Percentiles rank a stretch among this genome's conserved stretches.
phyloP scores from a whole-genome alignment of 1,284 basidiomycete species.

The Cryptococcus sp. region DNA sequence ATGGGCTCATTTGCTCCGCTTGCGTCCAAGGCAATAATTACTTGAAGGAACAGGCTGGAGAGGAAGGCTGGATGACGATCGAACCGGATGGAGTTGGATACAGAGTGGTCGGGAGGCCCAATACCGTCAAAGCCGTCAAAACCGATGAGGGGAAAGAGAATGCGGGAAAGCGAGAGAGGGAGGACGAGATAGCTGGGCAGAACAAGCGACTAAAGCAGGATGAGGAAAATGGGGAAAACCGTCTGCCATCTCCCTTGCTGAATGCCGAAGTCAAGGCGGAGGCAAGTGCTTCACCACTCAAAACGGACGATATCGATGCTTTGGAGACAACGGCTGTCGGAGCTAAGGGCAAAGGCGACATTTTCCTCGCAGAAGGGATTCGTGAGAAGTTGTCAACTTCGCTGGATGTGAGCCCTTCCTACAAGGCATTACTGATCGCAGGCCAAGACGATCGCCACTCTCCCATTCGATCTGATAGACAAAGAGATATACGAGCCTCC shows the following conservation, averaged over 20 bases:
- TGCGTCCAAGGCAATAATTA: conserved; percentile 26
- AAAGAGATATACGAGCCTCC: conserved; percentile 46
- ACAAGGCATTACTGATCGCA: conserved; percentile 2
- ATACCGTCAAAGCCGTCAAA: neutral
- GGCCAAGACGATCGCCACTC: conserved; percentile 13
- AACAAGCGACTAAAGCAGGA: conserved; percentile 9
- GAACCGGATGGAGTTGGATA: conserved; percentile 24
- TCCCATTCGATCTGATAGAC: conserved; percentile 44
- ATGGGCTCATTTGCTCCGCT: conserved; percentile 39
- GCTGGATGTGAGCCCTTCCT: conserved; percentile 23
- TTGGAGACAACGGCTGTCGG: no score
- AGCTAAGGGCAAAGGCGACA: conserved; percentile 32
- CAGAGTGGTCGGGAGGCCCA: conserved; percentile 19
- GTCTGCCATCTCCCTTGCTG: neutral
- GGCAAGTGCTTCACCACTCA: neutral
- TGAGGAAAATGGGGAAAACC: neutral
- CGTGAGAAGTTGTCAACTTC: conserved; percentile 22
- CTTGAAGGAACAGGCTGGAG: conserved; percentile 25
- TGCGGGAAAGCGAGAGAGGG: conserved; percentile 2
- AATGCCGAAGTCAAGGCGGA: neutral
- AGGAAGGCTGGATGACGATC: conserved; percentile 42
- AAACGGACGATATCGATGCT: no score
- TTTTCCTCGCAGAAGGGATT: conserved; percentile 40
- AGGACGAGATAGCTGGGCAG: neutral
- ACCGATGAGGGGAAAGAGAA: conserved; percentile 4